Evolutionary conservation across 2,329 filamentous ascomycete species (phyloP).

Genomic region (Stagonosporopsis cucurbitacearum): DNA sequence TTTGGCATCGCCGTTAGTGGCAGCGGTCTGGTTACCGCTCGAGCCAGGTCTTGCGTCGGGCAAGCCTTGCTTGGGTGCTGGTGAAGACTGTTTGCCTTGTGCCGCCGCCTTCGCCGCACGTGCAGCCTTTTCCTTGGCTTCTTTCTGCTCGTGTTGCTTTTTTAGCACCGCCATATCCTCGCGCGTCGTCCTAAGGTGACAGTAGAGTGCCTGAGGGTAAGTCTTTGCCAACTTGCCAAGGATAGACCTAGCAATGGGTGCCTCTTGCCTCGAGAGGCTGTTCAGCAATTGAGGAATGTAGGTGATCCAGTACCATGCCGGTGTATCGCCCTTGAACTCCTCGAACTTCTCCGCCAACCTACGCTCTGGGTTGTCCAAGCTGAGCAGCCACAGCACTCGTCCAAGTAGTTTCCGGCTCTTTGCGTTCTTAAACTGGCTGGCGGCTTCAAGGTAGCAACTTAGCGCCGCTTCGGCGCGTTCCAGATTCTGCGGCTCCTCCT

Average conservation of each 20-base stretch:
- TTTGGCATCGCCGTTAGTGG: slow-evolving; percentile 54
- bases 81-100: slow-evolving; percentile 56
- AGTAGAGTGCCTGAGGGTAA: slow-evolving; percentile 94
- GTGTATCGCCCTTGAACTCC: slow-evolving; percentile 95
- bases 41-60: slow-evolving; percentile 44
- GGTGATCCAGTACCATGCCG: slow-evolving; percentile 99
- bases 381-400: slow-evolving; percentile 92
- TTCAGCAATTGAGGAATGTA: slow-evolving; percentile 97
- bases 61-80: slow-evolving; percentile 46
- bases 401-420: slow-evolving; percentile 95
- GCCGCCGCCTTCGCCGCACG: slow-evolving; percentile 63
- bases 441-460: slow-evolving; percentile 94
- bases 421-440: slow-evolving; percentile 94
- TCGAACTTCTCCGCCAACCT: slow-evolving; percentile 86
- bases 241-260: slow-evolving; percentile 82
- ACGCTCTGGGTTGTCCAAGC: slow-evolving; percentile 86
- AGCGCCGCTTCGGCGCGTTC: slow-evolving; percentile 88
- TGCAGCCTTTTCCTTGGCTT: slow-evolving; percentile 62
- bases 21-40: slow-evolving; percentile 39
- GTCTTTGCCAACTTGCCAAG: slow-evolving; percentile 93
- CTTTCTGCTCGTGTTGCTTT: slow-evolving; percentile 76
- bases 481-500: slow-evolving; percentile 82
- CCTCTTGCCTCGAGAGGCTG: slow-evolving; percentile 89
- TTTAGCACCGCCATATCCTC: slow-evolving; percentile 94
- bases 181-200: slow-evolving; percentile 88